Base-by-base conservation (phyloP, 106 monocot species). In the Dioscorea zingiberensis region DNA sequence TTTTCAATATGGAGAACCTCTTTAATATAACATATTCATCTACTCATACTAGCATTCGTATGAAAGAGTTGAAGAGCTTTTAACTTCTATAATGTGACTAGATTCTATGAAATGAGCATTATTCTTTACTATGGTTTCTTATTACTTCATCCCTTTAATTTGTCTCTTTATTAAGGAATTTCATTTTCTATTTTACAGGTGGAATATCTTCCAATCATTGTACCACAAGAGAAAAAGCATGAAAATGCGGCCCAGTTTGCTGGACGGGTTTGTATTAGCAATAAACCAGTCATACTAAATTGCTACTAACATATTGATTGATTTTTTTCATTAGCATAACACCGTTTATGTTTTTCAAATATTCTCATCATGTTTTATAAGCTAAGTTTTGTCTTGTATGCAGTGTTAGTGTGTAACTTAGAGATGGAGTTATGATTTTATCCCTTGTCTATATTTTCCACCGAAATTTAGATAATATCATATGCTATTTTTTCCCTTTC, bases 141-240 rank as follows among this genome's bases (percentile, higher is more conserved):
- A 11, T 25, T 24, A 12, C 47, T 32, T 69, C 11, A 44, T 44
- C 1, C 17, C 19, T 19, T 27, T 54, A 19, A 54, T 67, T 23
- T 49, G 9, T 1, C 21, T 44, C n/a, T 46, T 11, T 13, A 46
- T 22, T 23, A 46, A 21, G n/a, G 25, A 27, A 66, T 11, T 17
- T 9, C n/a, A 54, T 46, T 57, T 66, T 48, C 68, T 13, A 49
- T 54, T 71, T 30, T 48, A 70, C 67, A 93, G 93, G 93, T 93
- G 58, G 93, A 93, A 59, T 93, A 93, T 66, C 88, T 93, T 30
- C 85, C 93, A 19, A 60, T 93, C 13, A 73, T 93, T 76, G 30
- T 56, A 23, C 85, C 93, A 57, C 73, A 71, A 59, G 69, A 83
- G 27, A 78, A 70, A 25, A 93, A 93, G 77, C 68, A 75, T 61